Conservation (phyloP, 2,329 filamentous ascomycete species). For the Rutstroemia sp. region DNA sequence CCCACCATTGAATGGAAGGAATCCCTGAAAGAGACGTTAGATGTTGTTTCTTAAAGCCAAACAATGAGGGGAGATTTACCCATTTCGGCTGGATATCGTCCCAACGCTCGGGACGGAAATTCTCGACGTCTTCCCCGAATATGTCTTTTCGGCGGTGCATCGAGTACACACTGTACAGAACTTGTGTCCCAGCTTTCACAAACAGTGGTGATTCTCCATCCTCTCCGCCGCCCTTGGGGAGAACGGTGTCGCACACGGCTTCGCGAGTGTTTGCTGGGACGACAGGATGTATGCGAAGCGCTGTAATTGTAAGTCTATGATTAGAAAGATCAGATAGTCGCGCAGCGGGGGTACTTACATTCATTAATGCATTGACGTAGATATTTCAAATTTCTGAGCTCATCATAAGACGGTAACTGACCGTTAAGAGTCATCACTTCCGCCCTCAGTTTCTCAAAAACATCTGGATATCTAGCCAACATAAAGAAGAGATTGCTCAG, state of each 20-base stretch:
- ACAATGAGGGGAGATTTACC: not conserved
- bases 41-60: not conserved
- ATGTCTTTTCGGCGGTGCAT: conserved; percentile 33
- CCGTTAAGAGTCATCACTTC: conserved; percentile 27
- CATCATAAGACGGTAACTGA: conserved; percentile 36
- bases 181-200: conserved; percentile 16
- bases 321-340: not conserved
- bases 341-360: conserved; percentile 32
- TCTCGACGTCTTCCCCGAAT: conserved; percentile 33
- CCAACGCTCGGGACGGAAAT: conserved; percentile 36
- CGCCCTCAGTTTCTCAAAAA: conserved; percentile 27
- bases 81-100: conserved; percentile 16
- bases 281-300: conserved; percentile 33
- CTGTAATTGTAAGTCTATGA: conserved; percentile 9
- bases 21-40: conserved; percentile 43
- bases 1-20: conserved; percentile 65
- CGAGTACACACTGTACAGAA: conserved; percentile 16
- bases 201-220: conserved; percentile 25
- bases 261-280: conserved; percentile 22
- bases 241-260: conserved; percentile 16
- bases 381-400: conserved; percentile 45
- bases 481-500: conserved; percentile 30
- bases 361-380: conserved; percentile 49
- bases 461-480: conserved; percentile 21
- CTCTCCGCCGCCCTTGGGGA: conserved; percentile 27